Evolutionary conservation across 2,329 filamentous ascomycete genomes (phyloP).

Genomic region (Exophiala mesophila): DNA sequence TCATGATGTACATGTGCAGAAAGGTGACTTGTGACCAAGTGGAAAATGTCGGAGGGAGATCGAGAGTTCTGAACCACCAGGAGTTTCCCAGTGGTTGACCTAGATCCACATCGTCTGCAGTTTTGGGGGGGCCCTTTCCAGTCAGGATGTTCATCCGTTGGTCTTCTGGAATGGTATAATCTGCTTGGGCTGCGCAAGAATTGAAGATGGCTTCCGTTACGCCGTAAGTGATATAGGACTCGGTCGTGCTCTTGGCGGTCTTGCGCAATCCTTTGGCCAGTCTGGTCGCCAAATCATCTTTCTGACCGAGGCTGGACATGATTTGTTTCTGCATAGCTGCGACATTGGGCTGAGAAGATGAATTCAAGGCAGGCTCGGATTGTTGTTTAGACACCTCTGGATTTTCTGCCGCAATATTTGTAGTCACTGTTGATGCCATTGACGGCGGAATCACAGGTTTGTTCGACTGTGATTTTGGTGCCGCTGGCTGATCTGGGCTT

Average conservation of each 20-base stretch:
- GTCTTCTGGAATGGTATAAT: constrained; percentile 68
- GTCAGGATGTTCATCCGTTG: constrained; percentile 60
- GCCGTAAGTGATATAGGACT: constrained; percentile 74
- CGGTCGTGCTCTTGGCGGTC: constrained; percentile 42
- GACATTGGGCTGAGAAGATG: constrained; percentile 6
- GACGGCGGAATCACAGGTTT: constrained; percentile 5
- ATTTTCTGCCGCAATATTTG: constrained; percentile 15
- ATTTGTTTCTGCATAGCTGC: constrained; percentile 20
- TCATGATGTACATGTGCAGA: constrained; percentile 90
- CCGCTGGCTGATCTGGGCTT: too few species aligned
- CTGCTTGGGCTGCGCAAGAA: constrained; percentile 65
- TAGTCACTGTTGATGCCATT: constrained; percentile 12
- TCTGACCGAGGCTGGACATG: constrained; percentile 5
- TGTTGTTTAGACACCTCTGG: neutral
- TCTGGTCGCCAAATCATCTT: constrained; percentile 12
- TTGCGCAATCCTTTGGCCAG: constrained; percentile 28
- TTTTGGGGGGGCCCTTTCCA: constrained; percentile 47
- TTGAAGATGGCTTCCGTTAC: constrained; percentile 75
- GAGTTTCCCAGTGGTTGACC: constrained; percentile 51
- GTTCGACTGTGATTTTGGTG: constrained; percentile 13
- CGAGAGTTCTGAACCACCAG: constrained; percentile 30
- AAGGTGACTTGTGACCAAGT: constrained; percentile 96
- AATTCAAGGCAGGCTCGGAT: constrained; percentile 5
- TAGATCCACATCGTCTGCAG: constrained; percentile 75
- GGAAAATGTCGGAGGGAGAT: constrained; percentile 77